Base-by-base conservation (phyloP, 2,329 filamentous ascomycete species). In the Zalaria obscura region DNA sequence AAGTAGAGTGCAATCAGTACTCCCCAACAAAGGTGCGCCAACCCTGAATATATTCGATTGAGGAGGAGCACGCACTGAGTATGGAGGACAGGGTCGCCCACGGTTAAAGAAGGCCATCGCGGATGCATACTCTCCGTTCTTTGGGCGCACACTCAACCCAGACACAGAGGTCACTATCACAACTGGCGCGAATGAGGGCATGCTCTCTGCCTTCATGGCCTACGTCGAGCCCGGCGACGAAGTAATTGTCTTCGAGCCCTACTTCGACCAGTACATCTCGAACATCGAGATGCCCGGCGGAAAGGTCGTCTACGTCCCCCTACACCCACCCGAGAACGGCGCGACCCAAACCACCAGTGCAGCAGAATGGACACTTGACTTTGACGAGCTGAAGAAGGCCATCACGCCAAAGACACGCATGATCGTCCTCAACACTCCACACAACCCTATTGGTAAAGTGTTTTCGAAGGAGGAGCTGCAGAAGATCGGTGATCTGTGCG, bases 211-310 rank as follows among this genome's bases (percentile, higher is more conserved):
- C 0, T 96, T 98, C 57, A 96, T 98, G 91, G 91, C 76, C 3
- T 98, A 98, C 53, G 78, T 98, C 44, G 91, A 98, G 63, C 74
- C 76, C 1, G 91, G 86, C 8, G 91, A 98, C 57, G 91, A 98
- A 62, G 91, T 95, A 50, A 95, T 98, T 50, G 75, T 98, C 43
- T 95, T 98, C 59, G 91, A 98, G 67, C 91, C 91, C 7, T 98
- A 95, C 66, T 98, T 96, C 59, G 91, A 98, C 64, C 91, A 98
- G 78, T 93, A 96, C 61, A 93, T 98, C 51, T 87, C 81, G 69
- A 98, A 98, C 64, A 96, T 98, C 49, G 84, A 95, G 63, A 96
- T 98, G 88, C 80, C 91, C 1, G 91, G 91, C 40, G 91, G 91
- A 50, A 93, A 81, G 58, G 85, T 96, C 48, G 81, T 89, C 52